Percentiles rank a stretch among this genome's conserved stretches.
Evolutionary conservation across 805 yeast species (phyloP).

Genomic region (Metschnikowia picachoensis): DNA sequence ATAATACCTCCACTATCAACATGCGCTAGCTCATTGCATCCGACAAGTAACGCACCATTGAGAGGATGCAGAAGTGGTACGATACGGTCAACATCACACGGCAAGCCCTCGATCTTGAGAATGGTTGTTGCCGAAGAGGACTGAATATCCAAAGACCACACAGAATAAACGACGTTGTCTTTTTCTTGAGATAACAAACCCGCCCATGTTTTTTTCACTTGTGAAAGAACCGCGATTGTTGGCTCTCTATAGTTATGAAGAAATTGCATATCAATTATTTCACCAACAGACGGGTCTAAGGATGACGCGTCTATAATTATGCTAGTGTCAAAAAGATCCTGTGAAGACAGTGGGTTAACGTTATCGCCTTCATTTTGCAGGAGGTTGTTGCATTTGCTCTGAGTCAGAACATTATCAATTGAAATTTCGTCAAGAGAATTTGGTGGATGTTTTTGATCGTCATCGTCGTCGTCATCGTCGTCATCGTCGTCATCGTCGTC

Average conservation of each 20-base stretch:
- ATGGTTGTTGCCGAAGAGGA: constrained; percentile 62
- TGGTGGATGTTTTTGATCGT: too few relatives aligned
- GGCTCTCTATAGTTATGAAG: constrained; percentile 76
- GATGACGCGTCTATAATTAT: constrained; percentile 54
- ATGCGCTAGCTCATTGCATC: constrained; percentile 74
- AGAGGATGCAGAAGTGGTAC: constrained; percentile 63
- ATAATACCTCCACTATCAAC: constrained; percentile 73
- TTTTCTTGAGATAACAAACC: constrained; percentile 60
- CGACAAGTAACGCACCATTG: constrained; percentile 66
- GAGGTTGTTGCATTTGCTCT: too few relatives aligned
- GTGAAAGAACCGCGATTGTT: constrained; percentile 66
- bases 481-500: constrained; percentile 37
- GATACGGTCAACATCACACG: constrained; percentile 67
- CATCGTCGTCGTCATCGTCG: too few relatives aligned
- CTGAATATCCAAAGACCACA: constrained; percentile 62
- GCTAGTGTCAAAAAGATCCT: constrained; percentile 46
- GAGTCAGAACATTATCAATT: too few relatives aligned
- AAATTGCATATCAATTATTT: constrained; percentile 69
- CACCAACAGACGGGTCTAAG: constrained; percentile 54
- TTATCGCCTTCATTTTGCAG: too few relatives aligned
- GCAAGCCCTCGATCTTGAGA: constrained; percentile 58
- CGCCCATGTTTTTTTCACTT: constrained; percentile 64
- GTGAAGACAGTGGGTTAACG: background rate
- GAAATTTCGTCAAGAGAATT: too few relatives aligned
- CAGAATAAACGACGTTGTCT: constrained; percentile 60